Percentiles rank a stretch among this genome's conserved stretches.
These are phyloP conservation scores for Sugiyamaella marilandica DNA, from an alignment of 805 yeast species.

Conservation along the genomic window DNA sequence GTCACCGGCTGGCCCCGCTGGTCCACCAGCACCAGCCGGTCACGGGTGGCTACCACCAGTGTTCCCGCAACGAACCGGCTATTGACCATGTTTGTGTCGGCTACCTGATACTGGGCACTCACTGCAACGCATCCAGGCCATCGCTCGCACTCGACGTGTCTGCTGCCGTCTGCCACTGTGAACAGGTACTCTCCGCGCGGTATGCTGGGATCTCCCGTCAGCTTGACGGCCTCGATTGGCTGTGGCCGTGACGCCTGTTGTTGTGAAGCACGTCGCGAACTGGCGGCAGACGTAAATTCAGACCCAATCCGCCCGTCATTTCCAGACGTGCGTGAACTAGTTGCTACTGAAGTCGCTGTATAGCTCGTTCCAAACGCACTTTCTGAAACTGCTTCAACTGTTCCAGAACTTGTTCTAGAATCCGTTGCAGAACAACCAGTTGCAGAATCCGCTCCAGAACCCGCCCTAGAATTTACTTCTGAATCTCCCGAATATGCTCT, in stretches of 20 bases:
- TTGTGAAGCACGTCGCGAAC: no score
- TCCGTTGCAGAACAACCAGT: no score
- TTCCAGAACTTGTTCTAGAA: no score
- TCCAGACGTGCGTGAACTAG: no score
- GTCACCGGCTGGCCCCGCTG: neutral
- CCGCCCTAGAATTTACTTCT: no score
- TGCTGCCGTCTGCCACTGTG: constrained; percentile 21
- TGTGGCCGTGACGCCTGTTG: no score
- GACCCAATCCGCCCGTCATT: constrained; percentile 17
- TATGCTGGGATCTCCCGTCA: constrained; percentile 25
- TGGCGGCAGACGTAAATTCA: constrained; percentile 24
- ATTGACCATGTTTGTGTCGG: constrained; percentile 4
- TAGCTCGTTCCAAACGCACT: no score
- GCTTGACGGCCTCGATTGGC: constrained; percentile 27
- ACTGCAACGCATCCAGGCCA: neutral
- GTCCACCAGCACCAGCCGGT: constrained; percentile 1
- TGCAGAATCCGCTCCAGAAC: no score
- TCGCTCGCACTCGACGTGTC: constrained; percentile 16
- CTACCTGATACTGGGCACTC: constrained; percentile 1
- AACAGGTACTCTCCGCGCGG: constrained; percentile 29
- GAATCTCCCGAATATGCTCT: no score
- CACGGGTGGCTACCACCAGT: constrained; percentile 2
- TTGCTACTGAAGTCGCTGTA: no score
- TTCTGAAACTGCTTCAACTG: no score
- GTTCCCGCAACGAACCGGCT: constrained; percentile 1